Evolutionary conservation across 768 basidiomycete species (phyloP).

Genomic region (Thelephora ganbajun): DNA sequence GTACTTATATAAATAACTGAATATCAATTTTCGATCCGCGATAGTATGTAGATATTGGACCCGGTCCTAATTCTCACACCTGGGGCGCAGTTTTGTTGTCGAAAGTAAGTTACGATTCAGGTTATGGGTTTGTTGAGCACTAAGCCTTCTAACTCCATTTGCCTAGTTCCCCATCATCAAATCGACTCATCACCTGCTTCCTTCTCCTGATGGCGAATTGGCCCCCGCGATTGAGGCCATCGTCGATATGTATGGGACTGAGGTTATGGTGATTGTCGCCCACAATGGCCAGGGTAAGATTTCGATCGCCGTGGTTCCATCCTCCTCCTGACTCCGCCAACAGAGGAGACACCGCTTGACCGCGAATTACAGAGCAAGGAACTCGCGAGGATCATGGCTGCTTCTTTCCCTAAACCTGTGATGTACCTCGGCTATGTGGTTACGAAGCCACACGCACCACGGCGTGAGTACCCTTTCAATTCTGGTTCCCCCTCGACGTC

Average conservation of each 20-base stretch:
- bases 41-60: conserved; percentile 80
- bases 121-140: not conserved
- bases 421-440: conserved; percentile 78
- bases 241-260: conserved; percentile 64
- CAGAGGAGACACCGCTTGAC: conserved; percentile 84
- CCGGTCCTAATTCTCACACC: conserved; percentile 78
- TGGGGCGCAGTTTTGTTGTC: conserved; percentile 80
- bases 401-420: conserved; percentile 54
- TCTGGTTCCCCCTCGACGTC: conserved; percentile 1
- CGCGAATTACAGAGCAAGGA: conserved; percentile 74
- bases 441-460: conserved; percentile 44
- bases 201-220: conserved; percentile 76
- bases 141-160: not conserved
- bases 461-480: conserved; percentile 32
- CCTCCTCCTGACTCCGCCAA: not conserved
- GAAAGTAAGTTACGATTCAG: conserved; percentile 31
- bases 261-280: conserved; percentile 71
- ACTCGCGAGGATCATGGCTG: conserved; percentile 66
- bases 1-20: not conserved
- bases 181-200: conserved; percentile 75
- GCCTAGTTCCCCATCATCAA: conserved; percentile 75
- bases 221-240: conserved; percentile 85
- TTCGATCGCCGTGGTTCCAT: not conserved
- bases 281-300: conserved; percentile 82
- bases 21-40: not conserved